These are phyloP conservation scores for Spirogloea muscicola DNA, from an alignment of 139 green algal genomes.

Conservation along the genomic window DNA sequence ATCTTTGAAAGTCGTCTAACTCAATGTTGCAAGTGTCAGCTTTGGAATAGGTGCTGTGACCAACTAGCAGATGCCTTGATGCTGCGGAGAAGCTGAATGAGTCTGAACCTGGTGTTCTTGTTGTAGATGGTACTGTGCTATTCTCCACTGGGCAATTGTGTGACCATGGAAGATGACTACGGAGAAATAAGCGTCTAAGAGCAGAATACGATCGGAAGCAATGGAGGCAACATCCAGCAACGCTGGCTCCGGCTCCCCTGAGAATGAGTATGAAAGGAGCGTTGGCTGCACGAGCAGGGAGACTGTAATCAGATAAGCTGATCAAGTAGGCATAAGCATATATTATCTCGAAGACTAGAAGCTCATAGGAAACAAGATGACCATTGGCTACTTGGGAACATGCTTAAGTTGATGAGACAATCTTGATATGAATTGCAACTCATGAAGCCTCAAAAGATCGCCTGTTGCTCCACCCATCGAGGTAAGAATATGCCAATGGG, in stretches of 20 bases:
- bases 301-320: no score
- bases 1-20: no score
- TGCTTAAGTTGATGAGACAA: slow-evolving; percentile 1
- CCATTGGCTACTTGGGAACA: neutral
- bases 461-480: neutral
- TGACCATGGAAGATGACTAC: slow-evolving; percentile 56
- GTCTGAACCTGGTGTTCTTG: no score
- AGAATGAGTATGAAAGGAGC: slow-evolving; percentile 58
- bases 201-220: slow-evolving; percentile 51
- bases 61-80: no score
- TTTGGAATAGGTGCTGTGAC: no score
- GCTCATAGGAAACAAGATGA: slow-evolving; percentile 5
- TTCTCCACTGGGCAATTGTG: slow-evolving; percentile 57
- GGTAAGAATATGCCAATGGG: neutral
- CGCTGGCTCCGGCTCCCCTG: slow-evolving; percentile 47
- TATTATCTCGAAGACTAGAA: neutral
- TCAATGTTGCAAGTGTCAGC: no score
- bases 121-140: slow-evolving; percentile 52
- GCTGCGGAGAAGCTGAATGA: no score
- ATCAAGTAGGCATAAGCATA: neutral
- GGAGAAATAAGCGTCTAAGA: slow-evolving; percentile 59
- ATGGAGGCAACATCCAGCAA: slow-evolving; percentile 60
- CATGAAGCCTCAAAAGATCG: neutral
- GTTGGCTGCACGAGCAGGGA: slow-evolving; percentile 40
- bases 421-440: neutral